Base-by-base conservation (phyloP, 2,329 filamentous ascomycete genomes). In the Trichophyton simii region DNA sequence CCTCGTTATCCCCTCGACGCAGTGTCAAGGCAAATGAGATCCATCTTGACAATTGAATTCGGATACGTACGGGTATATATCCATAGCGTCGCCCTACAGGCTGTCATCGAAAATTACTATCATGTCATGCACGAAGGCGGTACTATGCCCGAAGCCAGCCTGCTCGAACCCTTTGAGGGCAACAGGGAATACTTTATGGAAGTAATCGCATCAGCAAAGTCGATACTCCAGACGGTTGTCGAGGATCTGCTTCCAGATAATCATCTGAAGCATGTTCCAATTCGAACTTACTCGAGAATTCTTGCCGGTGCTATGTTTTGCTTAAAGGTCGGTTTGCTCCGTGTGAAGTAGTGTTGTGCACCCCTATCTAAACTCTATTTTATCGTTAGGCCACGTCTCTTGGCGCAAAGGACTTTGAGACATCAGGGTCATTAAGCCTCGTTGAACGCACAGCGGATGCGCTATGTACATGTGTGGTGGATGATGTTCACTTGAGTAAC, bases 401-500 rank as follows among this genome's bases (percentile, higher is more conserved):
- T 4, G 81, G 81, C n/a, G 79, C 79, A 0, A 80, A 78, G 20
- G 80, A 82, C 65, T 76, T 78, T 66, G 79, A 83, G 61, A 77
- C 82, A 4, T 75, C 76, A 11, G 74, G 78, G 50, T 79, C 77
- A 1, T 72, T 83, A 3, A 73, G 72, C 9, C 72, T 82, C 3
- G 75, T 83, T 55, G 78, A 80, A 61, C 73, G 76, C 18, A 80
- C 79, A 0, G 78, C 81, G 3, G 73, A 77, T 46, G 79, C 79
- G 6, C 73, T 83, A 46, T 76, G 77, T 42, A 79, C 76, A 31
- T 79, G 77, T 68, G 80, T 82, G 34, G 81, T 83, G 13, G 81
- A 83, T 65, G 81, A 83, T 66, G 80, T 83, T 7, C 81, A 83
- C 68, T 76, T 83, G 2, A 78, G 77, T 34, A 90, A 88, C 63